Percentiles rank a stretch among this genome's conserved stretches.
These are phyloP conservation scores for Pseudevernia furfuracea DNA, from an alignment of 495 filamentous ascomycete genomes.

Conservation along the genomic window DNA sequence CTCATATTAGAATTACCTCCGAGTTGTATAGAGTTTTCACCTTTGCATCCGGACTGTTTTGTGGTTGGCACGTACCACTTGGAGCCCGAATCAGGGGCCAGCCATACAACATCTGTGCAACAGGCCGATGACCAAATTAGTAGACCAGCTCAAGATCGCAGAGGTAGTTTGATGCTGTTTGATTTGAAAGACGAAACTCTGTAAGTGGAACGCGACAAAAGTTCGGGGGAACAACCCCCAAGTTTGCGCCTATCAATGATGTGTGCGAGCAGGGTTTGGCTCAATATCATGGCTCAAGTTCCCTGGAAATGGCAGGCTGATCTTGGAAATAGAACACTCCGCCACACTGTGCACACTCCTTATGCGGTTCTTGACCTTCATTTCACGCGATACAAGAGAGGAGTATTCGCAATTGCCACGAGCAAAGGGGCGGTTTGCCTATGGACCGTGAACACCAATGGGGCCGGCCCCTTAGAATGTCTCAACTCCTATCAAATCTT, in stretches of 20 bases:
- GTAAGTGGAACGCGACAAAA: background rate
- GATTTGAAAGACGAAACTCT: conserved; percentile 31
- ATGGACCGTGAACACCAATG: conserved; percentile 38
- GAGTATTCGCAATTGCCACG: conserved; percentile 59
- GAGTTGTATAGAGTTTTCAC: conserved; percentile 78
- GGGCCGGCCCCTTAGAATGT: conserved; percentile 22
- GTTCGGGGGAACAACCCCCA: background rate
- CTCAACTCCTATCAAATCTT: conserved; percentile 32
- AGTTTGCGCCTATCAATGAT: background rate
- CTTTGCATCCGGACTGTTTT: conserved; percentile 55
- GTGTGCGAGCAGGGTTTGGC: background rate
- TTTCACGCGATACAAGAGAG: conserved; percentile 55
- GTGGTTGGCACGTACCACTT: conserved; percentile 83
- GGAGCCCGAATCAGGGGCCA: conserved; percentile 38
- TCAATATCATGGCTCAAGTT: background rate
- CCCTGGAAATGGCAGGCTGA: background rate
- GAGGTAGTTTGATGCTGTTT: conserved; percentile 66
- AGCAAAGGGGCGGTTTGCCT: conserved; percentile 64
- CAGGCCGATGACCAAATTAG: conserved; percentile 26
- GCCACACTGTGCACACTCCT: conserved; percentile 47
- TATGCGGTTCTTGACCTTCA: conserved; percentile 80
- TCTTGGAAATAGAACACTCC: conserved; percentile 21
- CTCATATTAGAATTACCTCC: conserved; percentile 52
- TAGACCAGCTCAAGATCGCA: conserved; percentile 48
- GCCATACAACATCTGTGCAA: conserved; percentile 24